Evolutionary conservation across 2,329 filamentous ascomycete genomes (phyloP).

Genomic region (Xylaria sp.): DNA sequence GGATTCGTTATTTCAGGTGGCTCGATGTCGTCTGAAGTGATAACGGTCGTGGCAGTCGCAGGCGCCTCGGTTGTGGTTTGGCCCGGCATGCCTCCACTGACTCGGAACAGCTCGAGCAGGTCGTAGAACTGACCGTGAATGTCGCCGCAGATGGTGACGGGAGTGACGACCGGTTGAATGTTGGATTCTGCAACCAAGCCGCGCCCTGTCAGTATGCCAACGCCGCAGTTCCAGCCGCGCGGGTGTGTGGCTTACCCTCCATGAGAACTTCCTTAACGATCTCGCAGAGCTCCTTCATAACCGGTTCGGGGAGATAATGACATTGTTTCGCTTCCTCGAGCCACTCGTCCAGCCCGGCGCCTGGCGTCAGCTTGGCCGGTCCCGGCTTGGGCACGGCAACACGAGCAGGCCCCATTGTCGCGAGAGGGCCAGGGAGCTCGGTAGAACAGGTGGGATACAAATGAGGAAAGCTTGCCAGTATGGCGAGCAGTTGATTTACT

Average conservation of each 20-base stretch:
- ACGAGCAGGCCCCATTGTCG: constrained; percentile 43
- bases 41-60: constrained; percentile 75
- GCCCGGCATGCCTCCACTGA: constrained; percentile 95
- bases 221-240: background rate
- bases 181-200: constrained; percentile 78
- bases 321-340: constrained; percentile 95
- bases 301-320: constrained; percentile 92
- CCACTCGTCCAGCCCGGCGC: constrained; percentile 94
- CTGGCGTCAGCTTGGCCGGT: constrained; percentile 83
- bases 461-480: constrained; percentile 1
- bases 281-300: constrained; percentile 99
- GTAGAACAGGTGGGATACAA: constrained; percentile 1
- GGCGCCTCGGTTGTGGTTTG: constrained; percentile 76
- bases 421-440: constrained; percentile 2
- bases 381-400: constrained; percentile 83
- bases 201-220: constrained; percentile 3
- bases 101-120: constrained; percentile 93
- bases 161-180: constrained; percentile 96
- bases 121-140: constrained; percentile 99
- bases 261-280: constrained; percentile 99
- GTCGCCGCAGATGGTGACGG: constrained; percentile 96
- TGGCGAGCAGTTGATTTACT: constrained; percentile 1
- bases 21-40: constrained; percentile 91
- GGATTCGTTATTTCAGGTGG: constrained; percentile 90
- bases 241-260: constrained; percentile 73